Conservation (phyloP, 2,329 filamentous ascomycete genomes). For the Beauveria sp. region DNA sequence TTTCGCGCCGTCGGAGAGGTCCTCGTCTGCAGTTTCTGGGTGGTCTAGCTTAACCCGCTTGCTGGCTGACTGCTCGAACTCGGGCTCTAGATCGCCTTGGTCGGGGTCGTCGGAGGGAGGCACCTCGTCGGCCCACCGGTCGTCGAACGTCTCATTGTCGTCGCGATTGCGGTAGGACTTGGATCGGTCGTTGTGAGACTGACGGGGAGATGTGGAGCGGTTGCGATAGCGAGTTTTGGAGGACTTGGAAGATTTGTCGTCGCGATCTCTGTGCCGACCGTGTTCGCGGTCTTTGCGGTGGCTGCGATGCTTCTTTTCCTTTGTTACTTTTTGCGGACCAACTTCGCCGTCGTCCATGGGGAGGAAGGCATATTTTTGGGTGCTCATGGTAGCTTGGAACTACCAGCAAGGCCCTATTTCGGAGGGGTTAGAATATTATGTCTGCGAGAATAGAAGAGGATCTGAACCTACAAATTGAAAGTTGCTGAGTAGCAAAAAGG, state of each 20-base stretch:
- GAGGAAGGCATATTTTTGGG: slow-evolving; percentile 59
- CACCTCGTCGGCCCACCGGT: slow-evolving; percentile 78
- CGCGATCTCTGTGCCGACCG: slow-evolving; percentile 14
- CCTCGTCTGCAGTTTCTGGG: slow-evolving; percentile 36
- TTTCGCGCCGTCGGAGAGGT: slow-evolving; percentile 52
- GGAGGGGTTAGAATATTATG: too few relatives aligned
- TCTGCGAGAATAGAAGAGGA: neutral
- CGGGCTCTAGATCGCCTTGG: slow-evolving; percentile 41
- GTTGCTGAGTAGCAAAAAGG: neutral
- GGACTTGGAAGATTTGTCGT: slow-evolving; percentile 16
- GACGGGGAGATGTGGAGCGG: slow-evolving; percentile 26
- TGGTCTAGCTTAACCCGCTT: slow-evolving; percentile 63
- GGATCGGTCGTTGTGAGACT: slow-evolving; percentile 24
- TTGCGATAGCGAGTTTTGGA: slow-evolving; percentile 19
- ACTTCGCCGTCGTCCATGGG: slow-evolving; percentile 60
- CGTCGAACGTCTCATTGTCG: slow-evolving; percentile 52
- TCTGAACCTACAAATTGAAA: neutral
- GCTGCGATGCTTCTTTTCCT: slow-evolving; percentile 39
- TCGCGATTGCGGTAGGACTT: slow-evolving; percentile 37
- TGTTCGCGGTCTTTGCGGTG: slow-evolving; percentile 19
- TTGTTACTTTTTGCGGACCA: slow-evolving; percentile 44
- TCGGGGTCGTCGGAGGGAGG: slow-evolving; percentile 34
- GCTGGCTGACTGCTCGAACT: slow-evolving; percentile 60
- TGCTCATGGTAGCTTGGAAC: slow-evolving; percentile 31
- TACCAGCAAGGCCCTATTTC: neutral